Percentiles rank a stretch among this genome's conserved stretches.
phyloP scores from a whole-genome alignment of 345 rosid species.

The Aquilaria malaccensis region DNA sequence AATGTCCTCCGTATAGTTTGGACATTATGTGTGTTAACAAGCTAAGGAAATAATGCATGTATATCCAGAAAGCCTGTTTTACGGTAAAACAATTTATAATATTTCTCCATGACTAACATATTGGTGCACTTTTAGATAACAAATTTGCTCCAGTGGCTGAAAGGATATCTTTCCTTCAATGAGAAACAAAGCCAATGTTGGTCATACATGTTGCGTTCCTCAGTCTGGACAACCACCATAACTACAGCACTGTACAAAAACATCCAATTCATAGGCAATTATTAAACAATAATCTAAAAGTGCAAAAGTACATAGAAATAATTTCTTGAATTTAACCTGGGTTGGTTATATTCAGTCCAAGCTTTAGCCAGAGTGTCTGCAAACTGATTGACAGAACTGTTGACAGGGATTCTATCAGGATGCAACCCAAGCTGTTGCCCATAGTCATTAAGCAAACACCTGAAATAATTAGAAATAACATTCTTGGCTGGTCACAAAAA shows the following conservation, averaged over 20 bases:
- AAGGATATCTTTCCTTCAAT: slow-evolving; percentile 86
- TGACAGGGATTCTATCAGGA: slow-evolving; percentile 52
- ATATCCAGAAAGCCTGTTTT: too few relatives aligned
- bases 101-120: too few relatives aligned
- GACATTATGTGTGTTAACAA: slow-evolving; percentile 61
- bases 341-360: slow-evolving; percentile 74
- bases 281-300: slow-evolving; percentile 1
- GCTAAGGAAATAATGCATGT: slow-evolving; percentile 45
- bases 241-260: slow-evolving; percentile 54
- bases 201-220: slow-evolving; percentile 94
- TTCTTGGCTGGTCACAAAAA: too few relatives aligned
- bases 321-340: slow-evolving; percentile 42
- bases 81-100: too few relatives aligned
- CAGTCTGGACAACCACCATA: slow-evolving; percentile 67
- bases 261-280: slow-evolving; percentile 7
- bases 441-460: slow-evolving; percentile 62
- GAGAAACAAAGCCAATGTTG: slow-evolving; percentile 75
- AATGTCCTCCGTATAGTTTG: slow-evolving; percentile 69
- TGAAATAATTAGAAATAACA: slow-evolving; percentile 21
- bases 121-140: too few relatives aligned
- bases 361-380: slow-evolving; percentile 83
- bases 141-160: slow-evolving; percentile 3
- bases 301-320: background rate
- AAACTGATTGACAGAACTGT: slow-evolving; percentile 41
- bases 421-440: slow-evolving; percentile 67